A percentile compares a stretch with the other conserved stretches of the same genome.
Conservation (phyloP, 164 flowering plant species). For the Berberis vulgaris region DNA sequence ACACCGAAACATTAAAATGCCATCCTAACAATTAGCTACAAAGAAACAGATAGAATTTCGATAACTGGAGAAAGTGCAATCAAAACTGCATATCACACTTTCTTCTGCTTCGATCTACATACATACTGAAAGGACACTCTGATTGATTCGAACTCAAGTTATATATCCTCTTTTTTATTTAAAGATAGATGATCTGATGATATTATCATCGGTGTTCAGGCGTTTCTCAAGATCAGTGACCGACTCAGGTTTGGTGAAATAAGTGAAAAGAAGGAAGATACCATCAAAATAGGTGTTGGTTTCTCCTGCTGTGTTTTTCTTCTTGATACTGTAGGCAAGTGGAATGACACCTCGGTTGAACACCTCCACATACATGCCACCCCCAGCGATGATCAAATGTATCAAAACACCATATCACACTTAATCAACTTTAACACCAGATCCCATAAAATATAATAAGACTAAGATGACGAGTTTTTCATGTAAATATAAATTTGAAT, state of each 20-base stretch:
- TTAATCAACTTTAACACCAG: no score
- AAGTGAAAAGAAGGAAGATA: slow-evolving; percentile 89
- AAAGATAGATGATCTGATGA: slow-evolving; percentile 70
- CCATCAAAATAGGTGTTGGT: slow-evolving; percentile 88
- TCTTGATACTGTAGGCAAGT: slow-evolving; percentile 75
- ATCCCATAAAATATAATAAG: no score
- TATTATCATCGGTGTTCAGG: slow-evolving; percentile 55
- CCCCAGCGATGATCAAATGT: slow-evolving; percentile 93
- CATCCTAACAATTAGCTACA: no score
- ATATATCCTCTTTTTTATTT: slow-evolving; percentile 66
- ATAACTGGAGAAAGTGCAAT: no score
- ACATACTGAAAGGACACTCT: no score
- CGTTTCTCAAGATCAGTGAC: slow-evolving; percentile 41
- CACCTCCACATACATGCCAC: slow-evolving; percentile 93
- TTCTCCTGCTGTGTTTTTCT: slow-evolving; percentile 86
- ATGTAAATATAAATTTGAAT: no score
- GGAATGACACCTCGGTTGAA: slow-evolving; percentile 96
- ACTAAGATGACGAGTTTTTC: no score
- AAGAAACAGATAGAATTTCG: no score
- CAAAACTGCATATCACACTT: no score
- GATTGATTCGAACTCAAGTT: no score
- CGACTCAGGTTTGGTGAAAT: slow-evolving; percentile 61
- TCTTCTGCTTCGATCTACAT: no score
- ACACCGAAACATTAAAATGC: no score
- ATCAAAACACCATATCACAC: not conserved